Base-by-base conservation (phyloP, 1,139 yeast species). In the Candida pseudocylindracea region DNA sequence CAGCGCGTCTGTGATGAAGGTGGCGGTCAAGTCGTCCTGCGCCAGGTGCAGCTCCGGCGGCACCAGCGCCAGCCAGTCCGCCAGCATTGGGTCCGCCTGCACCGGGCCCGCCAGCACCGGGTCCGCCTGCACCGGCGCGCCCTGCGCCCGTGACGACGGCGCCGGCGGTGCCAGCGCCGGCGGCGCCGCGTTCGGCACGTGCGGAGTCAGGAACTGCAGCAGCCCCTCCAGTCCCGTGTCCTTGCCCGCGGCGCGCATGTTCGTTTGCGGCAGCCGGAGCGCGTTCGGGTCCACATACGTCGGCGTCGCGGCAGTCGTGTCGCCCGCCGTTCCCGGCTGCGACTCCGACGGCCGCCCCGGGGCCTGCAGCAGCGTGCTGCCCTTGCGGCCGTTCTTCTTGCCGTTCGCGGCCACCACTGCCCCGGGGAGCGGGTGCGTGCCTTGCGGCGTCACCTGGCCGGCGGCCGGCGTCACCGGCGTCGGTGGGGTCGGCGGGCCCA, bases 31-130 rank as follows among this genome's bases (percentile, higher is more conserved):
- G 20, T 15, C 20, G 20, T 15, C 20, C 20, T 4, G 20, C 20
- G 55, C 58, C 2, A 54, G 48, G 39, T 58, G 54, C 33, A 57
- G 50, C 36, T 54, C 57, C 36, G 28, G 42, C 38, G 25, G 42
- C 45, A 6, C 45, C 48, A 30, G 52, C 40, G 1, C 52, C 38
- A 32, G 54, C 8, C 25, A 24, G 9, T 11, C 30, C 47, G 52
- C 20, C n/a, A n/a, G n/a, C n/a, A n/a, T n/a, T 24, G 25, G 25
- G 25, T 24, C 25, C 25, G n/a, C n/a, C n/a, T n/a, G n/a, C n/a
- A n/a, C n/a, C n/a, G n/a, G n/a, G n/a, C n/a, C n/a, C n/a, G n/a
- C n/a, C 26, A 25, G 10, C 8, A 25, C 8, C 26, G 8, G 10
- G 10, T 8, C 26, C 9, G 26, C 10, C 26, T 4, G 9, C 9